Conservation (phyloP, 2,329 filamentous ascomycete genomes). For the Fusarium kyushuense region DNA sequence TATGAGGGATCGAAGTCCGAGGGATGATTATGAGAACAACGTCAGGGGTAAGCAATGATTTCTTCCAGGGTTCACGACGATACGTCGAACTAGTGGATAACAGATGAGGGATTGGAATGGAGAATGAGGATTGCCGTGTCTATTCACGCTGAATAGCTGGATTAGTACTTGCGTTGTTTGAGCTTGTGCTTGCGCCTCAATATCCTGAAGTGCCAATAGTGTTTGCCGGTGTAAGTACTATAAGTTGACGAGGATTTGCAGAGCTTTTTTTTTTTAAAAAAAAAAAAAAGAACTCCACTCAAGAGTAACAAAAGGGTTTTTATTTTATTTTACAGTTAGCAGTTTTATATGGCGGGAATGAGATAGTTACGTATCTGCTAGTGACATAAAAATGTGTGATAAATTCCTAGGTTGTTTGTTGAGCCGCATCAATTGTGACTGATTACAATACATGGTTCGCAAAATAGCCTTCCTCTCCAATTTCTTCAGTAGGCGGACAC, state of each 20-base stretch:
- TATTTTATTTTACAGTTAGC: too few relatives aligned
- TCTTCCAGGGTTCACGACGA: background rate
- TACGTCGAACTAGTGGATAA: background rate
- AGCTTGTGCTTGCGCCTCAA: background rate
- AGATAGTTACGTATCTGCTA: background rate
- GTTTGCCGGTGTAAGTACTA: background rate
- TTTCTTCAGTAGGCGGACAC: constrained; percentile 26
- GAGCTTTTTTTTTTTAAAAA: too few relatives aligned
- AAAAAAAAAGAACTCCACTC: too few relatives aligned
- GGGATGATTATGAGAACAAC: background rate
- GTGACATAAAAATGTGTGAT: background rate
- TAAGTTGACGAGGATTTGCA: background rate
- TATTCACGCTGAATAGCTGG: background rate
- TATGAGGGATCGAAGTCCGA: background rate
- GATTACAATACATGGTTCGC: constrained; percentile 32
- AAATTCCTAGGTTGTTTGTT: constrained; percentile 5
- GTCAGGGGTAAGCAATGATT: background rate
- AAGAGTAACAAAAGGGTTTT: too few relatives aligned
- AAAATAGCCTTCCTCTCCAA: constrained; percentile 3
- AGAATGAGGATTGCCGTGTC: background rate
- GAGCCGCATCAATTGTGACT: constrained; percentile 25
- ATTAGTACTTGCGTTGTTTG: background rate
- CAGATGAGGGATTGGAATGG: background rate
- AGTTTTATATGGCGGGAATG: background rate
- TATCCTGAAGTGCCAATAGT: background rate